Evolutionary conservation across 2,329 filamentous ascomycete genomes (phyloP).

Genomic region (Coleophoma cylindrospora): DNA sequence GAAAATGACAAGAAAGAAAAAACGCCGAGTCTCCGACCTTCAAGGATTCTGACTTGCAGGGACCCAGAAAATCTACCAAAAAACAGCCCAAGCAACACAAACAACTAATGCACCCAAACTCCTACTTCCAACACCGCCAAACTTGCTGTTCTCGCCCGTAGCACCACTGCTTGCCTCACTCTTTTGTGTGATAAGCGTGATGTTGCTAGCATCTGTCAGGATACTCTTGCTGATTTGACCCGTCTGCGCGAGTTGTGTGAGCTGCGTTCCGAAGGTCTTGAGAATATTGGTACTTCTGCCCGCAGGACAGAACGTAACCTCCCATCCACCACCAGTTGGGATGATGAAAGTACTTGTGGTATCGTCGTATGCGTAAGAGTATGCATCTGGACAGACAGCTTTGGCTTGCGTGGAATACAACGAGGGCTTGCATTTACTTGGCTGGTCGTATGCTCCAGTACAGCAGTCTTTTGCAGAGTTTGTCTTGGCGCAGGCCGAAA

Average conservation of each 20-base stretch:
- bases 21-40: neutral
- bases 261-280: conserved; percentile 42
- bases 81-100: conserved; percentile 20
- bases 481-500: conserved; percentile 69
- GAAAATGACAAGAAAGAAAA: no score
- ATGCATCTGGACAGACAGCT: conserved; percentile 75
- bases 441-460: conserved; percentile 60
- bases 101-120: conserved; percentile 22
- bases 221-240: conserved; percentile 33
- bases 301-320: conserved; percentile 71
- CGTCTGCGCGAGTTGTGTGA: conserved; percentile 40
- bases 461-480: conserved; percentile 69
- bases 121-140: conserved; percentile 3
- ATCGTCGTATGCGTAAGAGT: conserved; percentile 68
- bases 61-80: conserved; percentile 19
- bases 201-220: conserved; percentile 28
- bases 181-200: conserved; percentile 20
- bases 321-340: conserved; percentile 67
- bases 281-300: conserved; percentile 57
- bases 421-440: conserved; percentile 59
- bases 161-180: conserved; percentile 8
- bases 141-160: conserved; percentile 2
- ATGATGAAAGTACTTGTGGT: conserved; percentile 56
- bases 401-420: conserved; percentile 68
- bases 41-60: conserved; percentile 21